Conservation (phyloP, 2,329 filamentous ascomycete genomes). For the Apiospora saccharicola region DNA sequence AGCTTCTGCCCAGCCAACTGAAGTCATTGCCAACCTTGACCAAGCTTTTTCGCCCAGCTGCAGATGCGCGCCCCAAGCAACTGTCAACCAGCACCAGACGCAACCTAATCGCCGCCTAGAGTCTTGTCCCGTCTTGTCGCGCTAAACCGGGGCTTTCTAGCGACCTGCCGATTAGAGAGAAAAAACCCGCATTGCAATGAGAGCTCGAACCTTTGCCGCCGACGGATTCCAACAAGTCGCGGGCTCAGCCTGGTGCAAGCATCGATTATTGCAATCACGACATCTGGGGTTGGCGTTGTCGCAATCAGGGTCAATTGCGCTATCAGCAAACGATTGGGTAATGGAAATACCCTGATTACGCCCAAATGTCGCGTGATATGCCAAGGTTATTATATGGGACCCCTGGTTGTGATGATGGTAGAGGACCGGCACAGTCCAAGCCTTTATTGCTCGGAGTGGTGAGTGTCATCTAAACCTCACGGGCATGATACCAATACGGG, state of each 20-base stretch:
- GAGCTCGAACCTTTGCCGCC: neutral
- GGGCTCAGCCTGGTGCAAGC: neutral
- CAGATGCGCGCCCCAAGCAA: neutral
- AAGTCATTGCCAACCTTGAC: conserved; percentile 6
- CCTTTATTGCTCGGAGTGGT: neutral
- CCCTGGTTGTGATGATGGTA: neutral
- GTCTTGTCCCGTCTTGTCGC: conserved; percentile 25
- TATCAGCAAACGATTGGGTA: conserved; percentile 21
- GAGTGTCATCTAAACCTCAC: neutral
- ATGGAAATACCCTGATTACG: conserved; percentile 23
- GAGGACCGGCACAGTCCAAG: neutral
- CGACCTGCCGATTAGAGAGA: neutral
- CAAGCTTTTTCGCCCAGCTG: conserved; percentile 18
- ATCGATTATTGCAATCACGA: neutral
- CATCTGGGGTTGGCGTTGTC: conserved; percentile 8
- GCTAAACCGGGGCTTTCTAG: conserved; percentile 11
- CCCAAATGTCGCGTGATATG: conserved; percentile 15
- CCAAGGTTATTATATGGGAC: conserved; percentile 13
- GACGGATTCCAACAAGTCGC: neutral
- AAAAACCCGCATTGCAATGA: neutral
- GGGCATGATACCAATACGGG: conserved; percentile 6
- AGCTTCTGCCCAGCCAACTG: conserved; percentile 18
- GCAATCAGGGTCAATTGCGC: conserved; percentile 8
- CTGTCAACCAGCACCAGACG: neutral
- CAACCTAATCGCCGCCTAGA: neutral